Evolutionary conservation across 257 asterid genomes (phyloP), one percentile per base, ranked within the genome.

Genomic region (Solanum neorickii): DNA sequence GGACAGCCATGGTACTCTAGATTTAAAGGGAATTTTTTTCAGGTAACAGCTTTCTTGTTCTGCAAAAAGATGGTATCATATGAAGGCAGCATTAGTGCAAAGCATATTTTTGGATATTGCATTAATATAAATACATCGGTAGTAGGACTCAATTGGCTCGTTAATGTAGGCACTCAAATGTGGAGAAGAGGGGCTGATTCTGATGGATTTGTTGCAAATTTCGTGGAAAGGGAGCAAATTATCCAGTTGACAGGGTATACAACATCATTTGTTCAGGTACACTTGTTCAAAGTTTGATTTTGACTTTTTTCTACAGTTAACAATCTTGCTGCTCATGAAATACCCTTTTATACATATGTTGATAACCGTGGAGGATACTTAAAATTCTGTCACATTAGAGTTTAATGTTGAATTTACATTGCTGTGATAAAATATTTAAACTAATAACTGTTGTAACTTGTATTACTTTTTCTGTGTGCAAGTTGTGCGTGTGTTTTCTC

Each of bases 101-200:
- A 25, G n/a, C 25, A 47, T 76, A 76, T 18, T 39, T 39, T 76
- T 76, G 60, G 83, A 13, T 23, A 13, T 37, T 42, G 13, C 25
- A 78, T 46, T 78, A 46, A 15, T 25, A 25, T 29, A 78, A 78
- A 44, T 78, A 47, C 25, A 46, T 4, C 9, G 2, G 18, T 25
- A 44, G 62, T 44, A 77, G 83, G n/a, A 25, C 25, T 27, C 3
- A 35, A n/a, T 49, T 72, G 12, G 31, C 33, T 83, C 88, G 78
- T 78, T 86, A 88, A 60, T 88, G 76, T 91, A 96, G 99, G 99
- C 86, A 96, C 99, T 83, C 92, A 98, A 87, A 92, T 97, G 99
- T 97, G 99, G 99, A 93, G 96, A 91, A 96, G 99, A 93, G 99
- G 99, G 84, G 98, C 99, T 90, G 98, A 96, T 92, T 90, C 95